phyloP scores from a whole-genome alignment of 2,329 filamentous ascomycete species.

The Leptographium galeiforme region DNA sequence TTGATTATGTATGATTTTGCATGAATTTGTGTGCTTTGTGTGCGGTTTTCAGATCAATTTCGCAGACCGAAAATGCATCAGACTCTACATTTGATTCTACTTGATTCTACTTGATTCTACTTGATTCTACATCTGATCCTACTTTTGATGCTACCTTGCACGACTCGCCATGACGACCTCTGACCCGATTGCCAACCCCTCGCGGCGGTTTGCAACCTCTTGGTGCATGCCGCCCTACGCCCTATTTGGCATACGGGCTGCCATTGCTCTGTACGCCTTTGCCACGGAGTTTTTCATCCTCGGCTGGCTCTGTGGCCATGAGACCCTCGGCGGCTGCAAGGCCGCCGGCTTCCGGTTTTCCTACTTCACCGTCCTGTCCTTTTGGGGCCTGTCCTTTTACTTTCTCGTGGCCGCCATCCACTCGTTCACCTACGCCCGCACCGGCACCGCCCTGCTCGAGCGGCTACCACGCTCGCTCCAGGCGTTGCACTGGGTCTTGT shows the following conservation, averaged over 20 bases:
- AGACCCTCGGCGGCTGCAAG: conserved; percentile 26
- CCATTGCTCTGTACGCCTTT: conserved; percentile 55
- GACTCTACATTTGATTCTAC: too few species aligned
- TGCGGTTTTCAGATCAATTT: too few species aligned
- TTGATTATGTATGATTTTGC: too few species aligned
- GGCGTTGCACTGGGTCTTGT: conserved; percentile 50
- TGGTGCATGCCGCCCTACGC: conserved; percentile 60
- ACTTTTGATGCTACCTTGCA: too few species aligned
- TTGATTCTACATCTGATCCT: too few species aligned
- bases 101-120: too few species aligned
- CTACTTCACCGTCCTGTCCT: conserved; percentile 72
- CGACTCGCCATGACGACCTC: too few species aligned
- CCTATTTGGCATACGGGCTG: conserved; percentile 43
- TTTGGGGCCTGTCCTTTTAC: conserved; percentile 76
- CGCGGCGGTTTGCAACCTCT: conserved; percentile 63
- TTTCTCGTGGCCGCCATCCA: conserved; percentile 54
- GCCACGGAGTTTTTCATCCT: conserved; percentile 55
- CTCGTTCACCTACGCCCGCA: conserved; percentile 51
- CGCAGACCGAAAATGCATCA: too few species aligned
- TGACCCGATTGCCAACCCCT: conserved; percentile 24
- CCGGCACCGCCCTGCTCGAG: conserved; percentile 41
- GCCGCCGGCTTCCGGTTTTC: conserved; percentile 49
- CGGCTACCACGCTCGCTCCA: conserved; percentile 48
- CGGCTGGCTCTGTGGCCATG: conserved; percentile 47
- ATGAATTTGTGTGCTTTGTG: too few species aligned